Evolutionary conservation across 306 rosid genomes (phyloP).

Genomic region (Acacia confusa): DNA sequence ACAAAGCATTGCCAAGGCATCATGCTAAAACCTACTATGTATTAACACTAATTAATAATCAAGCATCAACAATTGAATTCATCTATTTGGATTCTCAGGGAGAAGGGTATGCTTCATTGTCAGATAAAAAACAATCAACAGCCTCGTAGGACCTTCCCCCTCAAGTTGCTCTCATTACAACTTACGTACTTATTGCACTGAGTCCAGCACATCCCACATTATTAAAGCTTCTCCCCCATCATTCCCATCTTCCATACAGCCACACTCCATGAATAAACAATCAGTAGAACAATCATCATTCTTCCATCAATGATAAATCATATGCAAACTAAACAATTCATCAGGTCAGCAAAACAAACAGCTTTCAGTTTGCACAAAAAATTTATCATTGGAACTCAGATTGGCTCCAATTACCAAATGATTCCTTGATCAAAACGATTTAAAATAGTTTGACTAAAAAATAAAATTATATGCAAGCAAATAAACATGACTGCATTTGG

Average conservation of each 20-base stretch:
- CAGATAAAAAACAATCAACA: slow-evolving; percentile 12
- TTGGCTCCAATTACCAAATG: slow-evolving; percentile 12
- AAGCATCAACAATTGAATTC: slow-evolving; percentile 13
- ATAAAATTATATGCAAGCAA: slow-evolving; percentile 13
- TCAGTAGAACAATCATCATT: neutral
- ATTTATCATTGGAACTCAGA: slow-evolving; percentile 1
- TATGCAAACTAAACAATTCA: slow-evolving; percentile 4
- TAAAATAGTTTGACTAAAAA: neutral
- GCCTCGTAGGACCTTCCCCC: slow-evolving; percentile 14
- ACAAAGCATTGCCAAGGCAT: slow-evolving; percentile 5
- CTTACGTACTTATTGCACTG: neutral
- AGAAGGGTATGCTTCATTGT: neutral
- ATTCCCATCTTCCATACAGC: neutral
- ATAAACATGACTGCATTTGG: slow-evolving; percentile 5
- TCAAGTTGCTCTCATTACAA: slow-evolving; percentile 1
- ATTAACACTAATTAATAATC: neutral
- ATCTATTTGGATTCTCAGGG: slow-evolving; percentile 16
- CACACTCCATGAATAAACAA: neutral
- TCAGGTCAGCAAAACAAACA: neutral
- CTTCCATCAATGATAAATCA: slow-evolving; percentile 1
- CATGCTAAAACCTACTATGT: neutral
- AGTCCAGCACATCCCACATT: slow-evolving; percentile 7
- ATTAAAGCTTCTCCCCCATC: slow-evolving; percentile 4
- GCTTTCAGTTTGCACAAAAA: neutral
- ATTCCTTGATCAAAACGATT: slow-evolving; percentile 7